Base-by-base conservation (phyloP, 257 asterid genomes). In the Nicotiana otophora region DNA sequence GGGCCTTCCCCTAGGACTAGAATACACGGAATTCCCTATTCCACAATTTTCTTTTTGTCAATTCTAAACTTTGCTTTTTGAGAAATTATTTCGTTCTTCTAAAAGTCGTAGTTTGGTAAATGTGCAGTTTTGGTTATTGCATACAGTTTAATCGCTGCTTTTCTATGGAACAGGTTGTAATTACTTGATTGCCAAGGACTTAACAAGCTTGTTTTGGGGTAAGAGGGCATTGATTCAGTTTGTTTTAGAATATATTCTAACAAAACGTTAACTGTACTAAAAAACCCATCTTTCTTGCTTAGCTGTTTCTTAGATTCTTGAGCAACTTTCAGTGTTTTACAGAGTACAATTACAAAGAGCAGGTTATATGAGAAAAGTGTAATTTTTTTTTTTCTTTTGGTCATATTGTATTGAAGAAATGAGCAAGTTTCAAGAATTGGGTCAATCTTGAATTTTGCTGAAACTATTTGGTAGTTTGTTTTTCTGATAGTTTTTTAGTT, bases 361-460 rank as follows among this genome's bases (percentile, higher is more conserved):
- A 74, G 61, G 80, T 36, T 26, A 48, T 74, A 51, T 15, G 7
- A 74, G 63, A 8, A 14, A 74, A 48, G 26, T 48, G 46, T 48
- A 53, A 11, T 70, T 72, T 46, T 70, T 72, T 72, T 28, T 7
- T 33, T 2, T 54, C 1, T 42, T 70, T 42, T 20, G 58, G 78
- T 70, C 58, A 74, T 46, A 46, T 74, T 74, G 20, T 74, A n/a
- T 74, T 74, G 80, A 7, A 74, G 62, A 72, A 72, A 34, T 65
- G 46, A 31, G 7, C 6, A 31, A 15, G 26, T 74, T 74, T 48
- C 80, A 23, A 74, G 80, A 7, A 26, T 74, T 48, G 63, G 46
- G 80, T 51, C 0, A 23, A 72, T 72, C 78, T 46, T 72, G 60
- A 46, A 20, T 72, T 70, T 0, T 70, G n/a, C 26, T 42, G 58